Base-by-base conservation (phyloP, 75 land plant genomes). In the Selaginella moellendorffii region DNA sequence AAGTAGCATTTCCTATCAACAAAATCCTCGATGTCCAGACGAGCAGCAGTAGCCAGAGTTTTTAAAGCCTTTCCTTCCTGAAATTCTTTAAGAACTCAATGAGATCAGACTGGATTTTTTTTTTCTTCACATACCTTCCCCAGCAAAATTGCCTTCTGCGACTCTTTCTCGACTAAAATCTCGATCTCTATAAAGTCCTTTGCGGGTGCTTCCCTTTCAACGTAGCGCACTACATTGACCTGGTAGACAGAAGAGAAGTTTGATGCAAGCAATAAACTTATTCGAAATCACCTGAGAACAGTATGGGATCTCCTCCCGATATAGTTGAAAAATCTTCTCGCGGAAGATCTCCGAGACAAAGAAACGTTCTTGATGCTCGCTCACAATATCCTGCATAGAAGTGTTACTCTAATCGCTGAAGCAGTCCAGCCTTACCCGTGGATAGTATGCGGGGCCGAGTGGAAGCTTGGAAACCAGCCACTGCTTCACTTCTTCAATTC, bases 21-120 rank as follows among this genome's bases (percentile, higher is more conserved):
- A 63, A 93, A 93, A 71, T 93, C 96, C 65, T 93, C 96, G 58
- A 93, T 93, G 64, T 93, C 98, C 67, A 89, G 87, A 65, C 98
- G 82, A 54, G 98, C 85, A 54, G 98, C 98, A 63, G 96, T 93
- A 58, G 98, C 90, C 21, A 93, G 67, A 29, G 75, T 65, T 67
- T 93, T 93, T 46, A 93, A 42, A 31, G 98, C 96, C 53, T 72
- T 70, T 2, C 98, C 98, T 64, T 82, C 72, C 81, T 36, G 46
- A 36, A 36, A 36, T 5, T 36, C 46, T 36, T n/a, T n/a, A n/a
- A n/a, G n/a, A n/a, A n/a, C n/a, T n/a, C n/a, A n/a, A n/a, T n/a
- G n/a, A n/a, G n/a, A n/a, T n/a, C n/a, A n/a, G n/a, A n/a, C n/a
- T n/a, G n/a, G n/a, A n/a, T n/a, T n/a, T n/a, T n/a, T n/a, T n/a